phyloP scores from a whole-genome alignment of 1,284 basidiomycete genomes.

The Irpex rosettiformis region DNA sequence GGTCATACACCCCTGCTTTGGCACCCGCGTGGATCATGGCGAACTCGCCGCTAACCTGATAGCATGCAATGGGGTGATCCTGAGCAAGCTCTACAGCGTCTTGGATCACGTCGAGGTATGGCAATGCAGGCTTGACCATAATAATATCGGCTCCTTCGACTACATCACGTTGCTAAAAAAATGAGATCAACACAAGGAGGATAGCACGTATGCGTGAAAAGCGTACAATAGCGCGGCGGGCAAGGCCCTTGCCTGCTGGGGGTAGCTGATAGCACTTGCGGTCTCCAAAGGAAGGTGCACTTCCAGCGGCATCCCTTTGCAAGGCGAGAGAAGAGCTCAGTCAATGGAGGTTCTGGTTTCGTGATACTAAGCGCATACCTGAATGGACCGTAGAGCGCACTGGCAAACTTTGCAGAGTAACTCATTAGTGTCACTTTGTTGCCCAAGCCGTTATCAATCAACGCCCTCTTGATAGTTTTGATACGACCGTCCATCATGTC shows the following conservation, averaged over 20 bases:
- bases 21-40: slow-evolving; percentile 97
- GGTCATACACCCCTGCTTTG: slow-evolving; percentile 87
- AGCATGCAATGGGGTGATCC: slow-evolving; percentile 90
- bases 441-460: slow-evolving; percentile 80
- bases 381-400: slow-evolving; percentile 96
- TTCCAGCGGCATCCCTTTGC: slow-evolving; percentile 97
- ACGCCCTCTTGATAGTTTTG: slow-evolving; percentile 80
- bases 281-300: slow-evolving; percentile 91
- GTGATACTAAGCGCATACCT: slow-evolving; percentile 47
- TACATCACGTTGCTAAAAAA: slow-evolving; percentile 76
- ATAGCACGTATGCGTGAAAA: slow-evolving; percentile 1
- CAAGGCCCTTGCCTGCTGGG: slow-evolving; percentile 84
- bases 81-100: slow-evolving; percentile 83
- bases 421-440: slow-evolving; percentile 94
- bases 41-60: slow-evolving; percentile 96
- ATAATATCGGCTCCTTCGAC: slow-evolving; percentile 97
- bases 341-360: neutral
- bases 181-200: neutral
- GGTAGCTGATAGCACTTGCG: slow-evolving; percentile 98
- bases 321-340: slow-evolving; percentile 1
- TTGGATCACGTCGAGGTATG: slow-evolving; percentile 94
- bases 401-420: slow-evolving; percentile 99
- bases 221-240: slow-evolving; percentile 88
- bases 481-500: slow-evolving; percentile 99
- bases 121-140: slow-evolving; percentile 97